Percentiles rank a stretch among this genome's conserved stretches.
Conservation (phyloP, 345 rosid species). For the Murraya koenigii region DNA sequence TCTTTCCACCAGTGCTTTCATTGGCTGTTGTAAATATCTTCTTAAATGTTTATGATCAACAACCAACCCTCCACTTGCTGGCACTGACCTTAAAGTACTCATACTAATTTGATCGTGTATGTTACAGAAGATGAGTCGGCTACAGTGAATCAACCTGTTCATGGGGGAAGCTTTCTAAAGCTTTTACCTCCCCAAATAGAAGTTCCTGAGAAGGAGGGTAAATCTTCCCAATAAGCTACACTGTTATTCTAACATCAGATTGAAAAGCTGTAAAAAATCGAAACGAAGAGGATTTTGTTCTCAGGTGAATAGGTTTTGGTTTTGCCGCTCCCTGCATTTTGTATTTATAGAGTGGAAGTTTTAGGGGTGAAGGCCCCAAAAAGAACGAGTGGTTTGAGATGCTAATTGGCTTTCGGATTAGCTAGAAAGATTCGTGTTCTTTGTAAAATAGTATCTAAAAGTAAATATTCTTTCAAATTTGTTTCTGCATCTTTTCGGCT, state of each 20-base stretch:
- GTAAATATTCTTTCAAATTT: slow-evolving; percentile 40
- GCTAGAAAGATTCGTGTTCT: slow-evolving; percentile 26
- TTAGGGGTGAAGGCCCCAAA: slow-evolving; percentile 23
- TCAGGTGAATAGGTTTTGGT: slow-evolving; percentile 24
- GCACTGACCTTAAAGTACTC: background rate
- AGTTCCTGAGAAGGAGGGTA: slow-evolving; percentile 52
- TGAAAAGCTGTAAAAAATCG: slow-evolving; percentile 6
- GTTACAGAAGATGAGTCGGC: slow-evolving; percentile 76
- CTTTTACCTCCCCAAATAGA: slow-evolving; percentile 68
- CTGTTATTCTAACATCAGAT: slow-evolving; percentile 9
- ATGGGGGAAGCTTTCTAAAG: slow-evolving; percentile 89
- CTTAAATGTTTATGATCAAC: background rate
- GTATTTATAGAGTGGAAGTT: slow-evolving; percentile 15
- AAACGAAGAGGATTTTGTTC: slow-evolving; percentile 8
- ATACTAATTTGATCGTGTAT: background rate
- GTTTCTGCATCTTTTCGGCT: slow-evolving; percentile 17
- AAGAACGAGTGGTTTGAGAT: slow-evolving; percentile 30
- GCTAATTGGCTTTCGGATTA: slow-evolving; percentile 26
- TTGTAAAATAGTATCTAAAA: slow-evolving; percentile 30
- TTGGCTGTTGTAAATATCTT: background rate
- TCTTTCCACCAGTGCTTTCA: background rate
- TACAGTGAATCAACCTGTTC: slow-evolving; percentile 43
- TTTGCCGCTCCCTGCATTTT: slow-evolving; percentile 13
- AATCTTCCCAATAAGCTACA: slow-evolving; percentile 33
- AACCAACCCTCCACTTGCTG: background rate